Conservation (phyloP, 2,329 filamentous ascomycete genomes). For the Beauveria bassiana region DNA sequence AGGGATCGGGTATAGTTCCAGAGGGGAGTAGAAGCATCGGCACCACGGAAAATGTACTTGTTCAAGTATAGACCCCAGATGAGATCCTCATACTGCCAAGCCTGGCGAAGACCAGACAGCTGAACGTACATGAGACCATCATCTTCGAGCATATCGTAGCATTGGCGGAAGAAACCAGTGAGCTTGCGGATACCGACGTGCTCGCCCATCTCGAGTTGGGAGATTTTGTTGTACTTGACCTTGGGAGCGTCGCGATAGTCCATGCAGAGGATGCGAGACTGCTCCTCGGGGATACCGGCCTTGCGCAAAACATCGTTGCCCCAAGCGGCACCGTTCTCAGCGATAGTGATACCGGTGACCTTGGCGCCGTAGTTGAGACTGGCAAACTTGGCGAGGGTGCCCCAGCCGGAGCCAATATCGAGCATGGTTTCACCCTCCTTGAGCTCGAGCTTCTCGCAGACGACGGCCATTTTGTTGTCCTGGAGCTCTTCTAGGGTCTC, state of each 20-base stretch:
- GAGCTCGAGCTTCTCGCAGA: conserved; percentile 91
- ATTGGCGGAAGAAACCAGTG: conserved; percentile 70
- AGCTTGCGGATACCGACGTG: conserved; percentile 95
- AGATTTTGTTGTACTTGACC: conserved; percentile 87
- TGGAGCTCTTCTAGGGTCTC: conserved; percentile 91
- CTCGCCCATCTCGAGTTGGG: conserved; percentile 96
- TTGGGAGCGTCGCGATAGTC: conserved; percentile 93
- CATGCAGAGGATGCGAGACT: conserved; percentile 89
- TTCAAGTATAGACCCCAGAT: conserved; percentile 99
- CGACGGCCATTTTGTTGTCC: conserved; percentile 92
- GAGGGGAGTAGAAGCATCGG: conserved; percentile 88
- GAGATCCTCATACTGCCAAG: conserved; percentile 96
- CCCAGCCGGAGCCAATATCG: conserved; percentile 97
- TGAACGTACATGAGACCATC: conserved; percentile 95
- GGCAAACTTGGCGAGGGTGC: conserved; percentile 88
- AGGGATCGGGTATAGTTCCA: conserved; percentile 79
- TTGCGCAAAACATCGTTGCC: conserved; percentile 84
- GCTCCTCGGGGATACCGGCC: conserved; percentile 73
- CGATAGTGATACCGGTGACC: conserved; percentile 85
- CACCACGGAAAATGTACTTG: conserved; percentile 97
- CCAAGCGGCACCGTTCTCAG: conserved; percentile 94
- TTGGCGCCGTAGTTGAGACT: conserved; percentile 83
- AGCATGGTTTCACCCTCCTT: conserved; percentile 75
- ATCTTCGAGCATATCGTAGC: conserved; percentile 92
- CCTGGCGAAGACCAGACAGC: conserved; percentile 86